A percentile compares a stretch with the other conserved stretches of the same genome.
Evolutionary conservation across 495 filamentous ascomycete genomes (phyloP).

Genomic region (Aspergillus sclerotiicarbonarius): DNA sequence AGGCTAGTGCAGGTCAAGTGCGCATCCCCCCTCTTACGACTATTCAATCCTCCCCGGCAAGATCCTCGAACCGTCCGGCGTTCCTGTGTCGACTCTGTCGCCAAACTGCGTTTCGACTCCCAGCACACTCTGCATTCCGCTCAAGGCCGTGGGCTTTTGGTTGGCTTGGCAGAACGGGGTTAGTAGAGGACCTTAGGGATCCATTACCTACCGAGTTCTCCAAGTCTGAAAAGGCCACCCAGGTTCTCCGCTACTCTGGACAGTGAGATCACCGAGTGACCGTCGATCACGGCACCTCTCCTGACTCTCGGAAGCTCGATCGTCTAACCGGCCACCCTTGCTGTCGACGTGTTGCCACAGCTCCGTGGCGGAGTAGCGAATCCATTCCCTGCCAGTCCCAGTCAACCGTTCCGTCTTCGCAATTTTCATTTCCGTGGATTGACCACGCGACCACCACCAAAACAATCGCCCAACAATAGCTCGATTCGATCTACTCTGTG

Average conservation of each 20-base stretch:
- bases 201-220: conserved; percentile 33
- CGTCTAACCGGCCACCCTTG: not conserved
- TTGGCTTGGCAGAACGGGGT: conserved; percentile 22
- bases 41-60: conserved; percentile 29
- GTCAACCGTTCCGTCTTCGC: conserved; percentile 24
- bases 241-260: conserved; percentile 24
- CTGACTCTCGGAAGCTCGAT: not conserved
- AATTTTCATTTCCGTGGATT: conserved; percentile 23
- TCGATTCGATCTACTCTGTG: not conserved
- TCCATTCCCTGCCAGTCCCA: conserved; percentile 12
- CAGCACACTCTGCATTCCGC: not conserved
- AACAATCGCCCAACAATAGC: conserved; percentile 9
- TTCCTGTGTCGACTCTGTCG: conserved; percentile 7
- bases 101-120: conserved; percentile 8
- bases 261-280: conserved; percentile 14
- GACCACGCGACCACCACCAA: conserved; percentile 24
- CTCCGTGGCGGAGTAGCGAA: conserved; percentile 17
- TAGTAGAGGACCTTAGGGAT: conserved; percentile 15
- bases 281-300: conserved; percentile 6
- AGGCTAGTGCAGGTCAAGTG: conserved; percentile 23
- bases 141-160: conserved; percentile 3
- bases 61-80: conserved; percentile 19
- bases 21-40: conserved; percentile 27
- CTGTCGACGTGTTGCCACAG: conserved; percentile 15
- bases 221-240: conserved; percentile 29